These are phyloP conservation scores for Mycena crocata DNA, from an alignment of 768 basidiomycete genomes.

Conservation along the genomic window DNA sequence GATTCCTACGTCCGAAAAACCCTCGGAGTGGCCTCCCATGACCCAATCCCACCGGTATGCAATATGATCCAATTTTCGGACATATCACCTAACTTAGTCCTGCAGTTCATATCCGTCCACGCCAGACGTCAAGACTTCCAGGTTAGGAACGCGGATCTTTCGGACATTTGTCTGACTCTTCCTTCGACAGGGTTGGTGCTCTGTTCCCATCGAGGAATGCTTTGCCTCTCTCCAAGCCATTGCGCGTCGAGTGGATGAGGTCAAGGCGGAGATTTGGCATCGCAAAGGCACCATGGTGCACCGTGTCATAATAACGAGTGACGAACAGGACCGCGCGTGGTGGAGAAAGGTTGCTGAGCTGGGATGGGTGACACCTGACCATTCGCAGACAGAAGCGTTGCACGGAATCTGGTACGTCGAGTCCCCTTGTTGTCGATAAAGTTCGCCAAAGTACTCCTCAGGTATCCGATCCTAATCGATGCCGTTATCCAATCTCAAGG, in stretches of 20 bases:
- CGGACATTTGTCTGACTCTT: no score
- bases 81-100: conserved; percentile 1
- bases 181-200: no score
- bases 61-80: conserved; percentile 1
- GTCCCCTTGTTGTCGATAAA: background rate
- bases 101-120: conserved; percentile 51
- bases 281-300: conserved; percentile 39
- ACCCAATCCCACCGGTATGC: conserved; percentile 45
- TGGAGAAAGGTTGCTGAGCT: conserved; percentile 31
- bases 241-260: conserved; percentile 45
- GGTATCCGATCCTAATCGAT: conserved; percentile 53
- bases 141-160: conserved; percentile 40
- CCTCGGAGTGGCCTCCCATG: conserved; percentile 34
- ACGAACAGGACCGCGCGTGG: conserved; percentile 29
- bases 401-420: conserved; percentile 46
- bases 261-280: conserved; percentile 42
- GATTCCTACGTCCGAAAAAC: conserved; percentile 39
- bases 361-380: conserved; percentile 50
- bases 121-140: conserved; percentile 51
- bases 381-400: conserved; percentile 41
- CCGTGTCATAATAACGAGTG: conserved; percentile 51
- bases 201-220: conserved; percentile 44
- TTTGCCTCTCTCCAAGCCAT: conserved; percentile 45
- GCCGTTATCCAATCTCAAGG: conserved; percentile 60
- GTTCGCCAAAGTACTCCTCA: background rate